Conservation (phyloP, 2,329 filamentous ascomycete genomes). For the Pseudogymnoascus sp. region DNA sequence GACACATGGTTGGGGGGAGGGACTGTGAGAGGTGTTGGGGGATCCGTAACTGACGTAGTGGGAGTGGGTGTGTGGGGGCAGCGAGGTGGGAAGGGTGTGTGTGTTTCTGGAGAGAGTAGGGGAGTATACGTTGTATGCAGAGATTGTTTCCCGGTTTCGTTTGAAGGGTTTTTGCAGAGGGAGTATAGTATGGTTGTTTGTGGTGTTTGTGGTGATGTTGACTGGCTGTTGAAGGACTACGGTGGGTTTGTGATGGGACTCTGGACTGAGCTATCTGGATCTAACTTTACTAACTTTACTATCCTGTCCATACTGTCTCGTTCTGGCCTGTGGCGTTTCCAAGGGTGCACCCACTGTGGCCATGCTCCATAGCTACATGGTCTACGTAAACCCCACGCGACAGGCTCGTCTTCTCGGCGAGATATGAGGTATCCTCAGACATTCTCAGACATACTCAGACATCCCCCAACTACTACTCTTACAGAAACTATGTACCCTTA, state of each 20-base stretch:
- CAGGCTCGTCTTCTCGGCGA: background rate
- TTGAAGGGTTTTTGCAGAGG: background rate
- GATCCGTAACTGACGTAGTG: conserved; percentile 1
- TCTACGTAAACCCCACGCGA: background rate
- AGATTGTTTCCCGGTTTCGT: background rate
- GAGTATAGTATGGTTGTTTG: background rate
- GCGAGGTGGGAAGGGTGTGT: background rate
- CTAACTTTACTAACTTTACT: background rate
- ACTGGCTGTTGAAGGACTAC: background rate
- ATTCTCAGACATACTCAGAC: background rate
- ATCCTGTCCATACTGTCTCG: background rate
- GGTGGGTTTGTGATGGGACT: background rate
- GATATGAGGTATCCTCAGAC: background rate
- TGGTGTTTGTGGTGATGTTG: background rate
- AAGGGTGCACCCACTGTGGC: background rate
- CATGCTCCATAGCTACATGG: background rate
- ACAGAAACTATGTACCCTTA: background rate
- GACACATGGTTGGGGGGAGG: background rate
- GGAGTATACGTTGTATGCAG: no score
- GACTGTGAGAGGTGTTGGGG: background rate
- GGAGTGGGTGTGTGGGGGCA: background rate
- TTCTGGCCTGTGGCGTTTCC: background rate
- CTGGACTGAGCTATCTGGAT: background rate
- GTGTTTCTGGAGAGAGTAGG: background rate
- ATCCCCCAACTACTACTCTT: background rate